A percentile compares a stretch with the other conserved stretches of the same genome.
Conservation (phyloP, 306 rosid genomes). For the Citrullus mucosospermus region DNA sequence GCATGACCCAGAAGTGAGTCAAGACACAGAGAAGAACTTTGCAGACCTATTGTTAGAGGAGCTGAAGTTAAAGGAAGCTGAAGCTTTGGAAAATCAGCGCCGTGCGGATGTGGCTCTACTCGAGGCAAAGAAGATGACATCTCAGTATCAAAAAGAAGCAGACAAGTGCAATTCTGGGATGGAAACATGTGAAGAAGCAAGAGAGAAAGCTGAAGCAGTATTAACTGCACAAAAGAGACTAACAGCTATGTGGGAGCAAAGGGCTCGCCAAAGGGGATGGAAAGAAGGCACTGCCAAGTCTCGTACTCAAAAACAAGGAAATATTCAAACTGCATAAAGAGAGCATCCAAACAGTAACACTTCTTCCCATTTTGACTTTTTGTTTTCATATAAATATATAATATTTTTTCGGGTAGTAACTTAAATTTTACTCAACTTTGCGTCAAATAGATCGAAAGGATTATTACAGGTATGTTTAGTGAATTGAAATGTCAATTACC, state of each 20-base stretch:
- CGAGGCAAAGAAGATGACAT: constrained; percentile 91
- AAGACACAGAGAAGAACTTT: constrained; percentile 80
- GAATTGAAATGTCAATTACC: constrained; percentile 12
- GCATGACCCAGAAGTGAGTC: constrained; percentile 77
- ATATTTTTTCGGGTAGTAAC: background rate
- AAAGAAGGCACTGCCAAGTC: constrained; percentile 66
- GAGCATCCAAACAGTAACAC: background rate
- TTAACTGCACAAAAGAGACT: constrained; percentile 55
- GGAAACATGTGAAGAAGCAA: constrained; percentile 94
- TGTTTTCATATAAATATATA: background rate
- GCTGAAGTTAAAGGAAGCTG: constrained; percentile 65
- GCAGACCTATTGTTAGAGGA: constrained; percentile 83
- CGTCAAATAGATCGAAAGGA: background rate
- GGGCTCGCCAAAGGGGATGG: constrained; percentile 98
- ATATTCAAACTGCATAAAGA: constrained; percentile 45
- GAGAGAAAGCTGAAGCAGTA: constrained; percentile 79
- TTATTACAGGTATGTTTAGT: background rate
- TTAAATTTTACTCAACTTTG: background rate
- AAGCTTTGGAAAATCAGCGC: constrained; percentile 58
- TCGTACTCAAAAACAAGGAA: constrained; percentile 37
- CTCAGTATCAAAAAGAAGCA: constrained; percentile 95
- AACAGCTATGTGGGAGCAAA: constrained; percentile 72
- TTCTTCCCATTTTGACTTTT: background rate
- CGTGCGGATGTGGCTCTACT: constrained; percentile 87
- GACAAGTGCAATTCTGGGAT: constrained; percentile 98